Base-by-base conservation (phyloP, 2,329 filamentous ascomycete genomes). In the Ascomycota sp. region DNA sequence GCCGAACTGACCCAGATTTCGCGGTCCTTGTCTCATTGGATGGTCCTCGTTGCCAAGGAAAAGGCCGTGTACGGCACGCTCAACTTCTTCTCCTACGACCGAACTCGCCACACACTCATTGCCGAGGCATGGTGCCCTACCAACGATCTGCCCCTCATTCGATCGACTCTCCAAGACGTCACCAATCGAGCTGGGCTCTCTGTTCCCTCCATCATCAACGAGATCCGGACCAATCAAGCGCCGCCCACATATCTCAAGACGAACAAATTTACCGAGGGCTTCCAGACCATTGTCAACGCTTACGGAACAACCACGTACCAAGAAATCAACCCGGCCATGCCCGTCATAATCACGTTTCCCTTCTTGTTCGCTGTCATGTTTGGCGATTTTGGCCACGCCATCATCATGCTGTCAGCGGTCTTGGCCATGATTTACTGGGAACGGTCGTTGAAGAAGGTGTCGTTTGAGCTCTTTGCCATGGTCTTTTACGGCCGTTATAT, bases 321-420 rank as follows among this genome's bases (percentile, higher is more conserved):
- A 41, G 89, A 98, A 57, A 79, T 94, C 52, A 98, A 98, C 56
- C 89, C 89, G 33, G 86, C 83, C 36, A 66, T 98, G 15, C 86
- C 86, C 23, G 89, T 92, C 30, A 83, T 95, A 40, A 75, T 98
- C 38, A 98, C 89, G 5, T 98, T 98, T 56, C 89, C 91, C n/a
- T 98, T 98, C 63, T 64, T 98, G 37, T 98, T 98, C 50, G 89
- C 89, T 29, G 89, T 98, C 69, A 98, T 98, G 89, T 98, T 98
- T 49, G 91, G 89, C 62, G 89, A 98, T 55, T 75, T 93, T 34
- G 91, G 89, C 30, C 89, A 98, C 47, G 89, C 86, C 40, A 53
- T 75, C 39, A 78, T 98, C 51, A 92, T 98, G 78, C 65, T 86
- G 26, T 50, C 70, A 32, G 79, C 82, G 33, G 80, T 89, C 10